phyloP scores from a whole-genome alignment of 116 monocot genomes.

The Dioscorea cayenensis region DNA sequence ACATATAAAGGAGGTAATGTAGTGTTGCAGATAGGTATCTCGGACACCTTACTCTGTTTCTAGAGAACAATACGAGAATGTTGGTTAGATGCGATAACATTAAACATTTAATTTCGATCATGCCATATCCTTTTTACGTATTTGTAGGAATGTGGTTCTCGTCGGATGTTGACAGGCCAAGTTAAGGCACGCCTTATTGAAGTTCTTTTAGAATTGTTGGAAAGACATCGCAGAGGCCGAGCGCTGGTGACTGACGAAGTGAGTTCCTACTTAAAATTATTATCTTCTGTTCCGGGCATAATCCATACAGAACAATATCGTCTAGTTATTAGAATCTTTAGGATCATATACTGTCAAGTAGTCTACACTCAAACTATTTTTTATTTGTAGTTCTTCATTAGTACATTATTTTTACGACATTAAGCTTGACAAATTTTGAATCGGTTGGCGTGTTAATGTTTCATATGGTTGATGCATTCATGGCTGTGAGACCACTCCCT shows the following conservation, averaged over 20 bases:
- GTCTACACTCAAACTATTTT: too few relatives aligned
- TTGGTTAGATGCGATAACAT: neutral
- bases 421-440: neutral
- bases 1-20: slow-evolving; percentile 75
- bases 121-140: neutral
- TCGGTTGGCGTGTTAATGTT: neutral
- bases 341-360: too few relatives aligned
- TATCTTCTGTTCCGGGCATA: neutral
- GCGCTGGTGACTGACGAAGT: slow-evolving; percentile 81
- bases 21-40: neutral
- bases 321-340: too few relatives aligned
- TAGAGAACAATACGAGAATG: neutral
- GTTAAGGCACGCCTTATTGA: slow-evolving; percentile 75
- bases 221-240: slow-evolving; percentile 68
- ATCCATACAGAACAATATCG: too few relatives aligned
- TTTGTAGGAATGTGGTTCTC: slow-evolving; percentile 72
- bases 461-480: slow-evolving; percentile 48
- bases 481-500: slow-evolving; percentile 50
- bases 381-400: neutral
- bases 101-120: neutral
- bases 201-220: slow-evolving; percentile 74
- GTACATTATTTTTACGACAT: neutral
- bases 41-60: neutral
- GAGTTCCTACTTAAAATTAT: neutral
- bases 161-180: slow-evolving; percentile 83